Conservation (phyloP, 192 early-diverging fungal genomes). For the Coemansia sp. region DNA sequence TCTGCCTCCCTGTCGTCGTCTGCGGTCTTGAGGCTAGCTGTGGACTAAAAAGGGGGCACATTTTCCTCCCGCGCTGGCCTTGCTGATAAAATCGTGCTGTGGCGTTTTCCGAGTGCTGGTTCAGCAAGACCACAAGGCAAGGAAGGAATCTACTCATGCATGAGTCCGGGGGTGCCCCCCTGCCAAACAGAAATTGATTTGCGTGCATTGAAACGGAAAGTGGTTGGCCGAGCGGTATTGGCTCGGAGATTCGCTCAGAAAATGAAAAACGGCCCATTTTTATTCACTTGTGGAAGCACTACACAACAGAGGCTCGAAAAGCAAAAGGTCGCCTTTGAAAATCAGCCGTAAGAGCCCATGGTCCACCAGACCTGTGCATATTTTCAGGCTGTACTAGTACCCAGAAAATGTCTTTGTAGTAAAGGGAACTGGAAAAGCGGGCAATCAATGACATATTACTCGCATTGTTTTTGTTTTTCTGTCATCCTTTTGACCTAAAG, state of each 20-base stretch:
- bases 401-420: neutral
- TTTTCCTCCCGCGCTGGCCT: neutral
- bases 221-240: neutral
- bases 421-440: neutral
- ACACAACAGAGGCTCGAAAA: neutral
- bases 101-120: neutral
- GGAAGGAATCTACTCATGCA: neutral
- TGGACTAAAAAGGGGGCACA: neutral
- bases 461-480: conserved; percentile 5
- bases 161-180: neutral
- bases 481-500: neutral
- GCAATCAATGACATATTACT: neutral
- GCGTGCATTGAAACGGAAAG: neutral
- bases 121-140: neutral
- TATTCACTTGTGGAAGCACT: neutral
- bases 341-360: neutral
- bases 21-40: neutral
- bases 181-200: neutral
- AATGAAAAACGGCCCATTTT: neutral
- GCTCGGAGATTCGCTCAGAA: neutral
- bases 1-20: neutral
- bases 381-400: neutral
- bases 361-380: neutral
- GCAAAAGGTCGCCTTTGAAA: neutral
- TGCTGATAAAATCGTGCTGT: neutral